Evolutionary conservation across 768 basidiomycete genomes (phyloP), one percentile per base, ranked within the genome.

Genomic region (Boletales sp.): DNA sequence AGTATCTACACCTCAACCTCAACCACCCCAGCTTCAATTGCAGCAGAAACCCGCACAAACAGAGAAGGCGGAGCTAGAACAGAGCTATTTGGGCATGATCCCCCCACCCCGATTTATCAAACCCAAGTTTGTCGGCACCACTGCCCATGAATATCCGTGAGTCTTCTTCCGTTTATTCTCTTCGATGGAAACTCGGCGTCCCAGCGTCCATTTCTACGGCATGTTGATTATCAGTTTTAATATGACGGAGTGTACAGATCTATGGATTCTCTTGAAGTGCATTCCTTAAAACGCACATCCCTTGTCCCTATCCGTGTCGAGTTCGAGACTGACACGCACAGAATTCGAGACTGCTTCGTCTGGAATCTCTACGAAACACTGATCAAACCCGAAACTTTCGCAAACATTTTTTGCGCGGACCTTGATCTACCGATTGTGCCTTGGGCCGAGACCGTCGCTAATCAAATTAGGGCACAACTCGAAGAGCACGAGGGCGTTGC

Each of bases 281-380:
- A 89, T 59, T 87, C 90, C 3, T 63, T 74, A 40, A 69, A 70
- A 52, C 67, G 67, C 1, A 74, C 77, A 3, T 64, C 77, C 5
- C 82, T 95, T 31, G 83, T 98, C 12, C 97, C 97, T 4, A 91
- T 99, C 50, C 90, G 91, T 40, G 89, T 99, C 45, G 94, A 98
- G 59, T 84, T 99, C 60, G 94, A 97, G 64, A 92, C 88, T 11
- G 90, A 92, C 11, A 87, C 87, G 0, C 90, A 90, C 62, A 77
- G 94, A 60, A 82, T 99, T 65, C 86, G 94, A 37, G 97, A 99
- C 63, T 87, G 87, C 61, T 98, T 99, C 67, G 81, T 91, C 11
- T 99, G 97, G 97, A 97, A 98, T 61, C 69, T 94, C 40, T 83
- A 91, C 64, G 95, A 98, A 70, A 72, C 75, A n/a, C 70, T 90